Evolutionary conservation across 1,139 yeast species (phyloP), one percentile per base, ranked within the genome.

Genomic region (Geotrichum carabidarum): DNA sequence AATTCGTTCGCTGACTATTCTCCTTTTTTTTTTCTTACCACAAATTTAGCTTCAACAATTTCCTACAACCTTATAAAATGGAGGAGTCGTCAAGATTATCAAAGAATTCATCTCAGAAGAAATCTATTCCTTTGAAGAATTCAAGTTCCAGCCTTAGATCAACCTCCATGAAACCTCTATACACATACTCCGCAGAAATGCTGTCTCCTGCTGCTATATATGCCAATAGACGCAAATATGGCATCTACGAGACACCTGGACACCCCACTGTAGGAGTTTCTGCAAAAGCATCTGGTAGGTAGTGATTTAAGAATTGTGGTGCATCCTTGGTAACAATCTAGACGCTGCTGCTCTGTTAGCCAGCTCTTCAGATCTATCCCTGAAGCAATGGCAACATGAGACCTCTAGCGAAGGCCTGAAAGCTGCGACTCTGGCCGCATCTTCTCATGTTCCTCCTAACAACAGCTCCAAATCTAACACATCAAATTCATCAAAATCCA

Each of bases 191-290:
- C 15, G 4, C 15, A 17, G 34, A 42, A 12, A 22, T 17, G 32
- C 59, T 57, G 14, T 57, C 59, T 6, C 54, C 51, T 4, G 47
- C 57, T 8, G 95, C 95, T 2, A 70, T 83, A 54, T 88, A 87
- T 72, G 84, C 82, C 62, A 91, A 89, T 60, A 84, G 84, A 65
- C 72, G 84, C 66, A 86, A 80, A 65, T 84, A 84, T 65, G 96
- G 96, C 44, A 76, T 83, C 51, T 88, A 77, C 71, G 78, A 80
- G 60, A 76, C 82, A 54, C 96, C 96, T 1, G 83, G 87, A 9
- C 76, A 74, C 52, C 80, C 83, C 3, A 71, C 79, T 14, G 78
- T 86, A 2, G 96, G 97, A 11, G 93, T 87, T 55, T 78, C 72
- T 32, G 63, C 62, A 32, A 51, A 58, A 22, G 63, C 69, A 17